phyloP scores from a whole-genome alignment of 106 monocot species.

The Amphibolis antarctica region DNA sequence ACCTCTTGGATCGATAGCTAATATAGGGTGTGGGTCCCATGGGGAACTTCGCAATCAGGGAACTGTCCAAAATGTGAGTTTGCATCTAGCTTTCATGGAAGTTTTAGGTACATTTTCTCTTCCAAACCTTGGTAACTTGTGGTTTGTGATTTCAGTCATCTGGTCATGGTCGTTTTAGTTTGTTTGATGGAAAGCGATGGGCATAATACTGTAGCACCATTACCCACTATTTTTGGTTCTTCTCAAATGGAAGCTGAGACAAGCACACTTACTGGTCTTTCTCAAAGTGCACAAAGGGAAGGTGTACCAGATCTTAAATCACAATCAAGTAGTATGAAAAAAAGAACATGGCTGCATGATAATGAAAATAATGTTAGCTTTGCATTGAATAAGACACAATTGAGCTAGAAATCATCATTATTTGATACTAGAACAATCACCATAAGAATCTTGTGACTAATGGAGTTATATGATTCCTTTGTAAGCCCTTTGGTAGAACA shows the following conservation, averaged over 20 bases:
- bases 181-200: slow-evolving; percentile 13
- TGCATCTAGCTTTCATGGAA: neutral
- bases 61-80: slow-evolving; percentile 18
- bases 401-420: too few relatives aligned
- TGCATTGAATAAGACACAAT: too few relatives aligned
- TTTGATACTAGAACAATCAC: too few relatives aligned
- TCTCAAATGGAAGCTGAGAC: slow-evolving; percentile 10
- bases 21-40: neutral
- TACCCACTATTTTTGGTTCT: slow-evolving; percentile 12
- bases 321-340: neutral
- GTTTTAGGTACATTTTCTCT: neutral
- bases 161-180: slow-evolving; percentile 13
- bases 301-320: neutral
- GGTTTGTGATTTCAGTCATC: slow-evolving; percentile 16
- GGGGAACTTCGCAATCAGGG: slow-evolving; percentile 8
- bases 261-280: slow-evolving; percentile 12
- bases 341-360: too few relatives aligned
- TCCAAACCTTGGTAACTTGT: slow-evolving; percentile 35
- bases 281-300: slow-evolving; percentile 4
- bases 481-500: too few relatives aligned
- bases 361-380: too few relatives aligned
- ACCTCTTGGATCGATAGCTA: slow-evolving; percentile 17
- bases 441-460: too few relatives aligned
- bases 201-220: neutral
- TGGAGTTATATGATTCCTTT: too few relatives aligned